Evolutionary conservation across 148 eudicot genomes (phyloP), one percentile per base, ranked within the genome.

Genomic region (Rhododendron simsii): DNA sequence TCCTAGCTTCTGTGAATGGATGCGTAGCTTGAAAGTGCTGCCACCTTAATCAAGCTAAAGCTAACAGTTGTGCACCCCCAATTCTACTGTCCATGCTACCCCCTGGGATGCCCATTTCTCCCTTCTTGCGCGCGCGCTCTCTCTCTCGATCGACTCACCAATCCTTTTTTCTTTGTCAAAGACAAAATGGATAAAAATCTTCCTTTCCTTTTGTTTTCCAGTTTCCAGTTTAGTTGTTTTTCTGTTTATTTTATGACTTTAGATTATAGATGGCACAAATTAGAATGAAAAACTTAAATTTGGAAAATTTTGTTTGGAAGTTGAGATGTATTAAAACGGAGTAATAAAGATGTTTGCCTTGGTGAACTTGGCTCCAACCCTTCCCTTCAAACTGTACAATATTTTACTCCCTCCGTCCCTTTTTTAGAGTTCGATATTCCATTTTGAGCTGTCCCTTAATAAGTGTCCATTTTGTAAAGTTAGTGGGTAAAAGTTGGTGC

Each of bases 1-100:
- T 85, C 99, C 98, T 53, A 97, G 99, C 88, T 95, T 94, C 91
- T 95, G 96, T 80, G 99, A 97, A 91, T 97, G 99, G 99, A 94
- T 95, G 98, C 95, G 98, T 16, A 91, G 93, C 86, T 90, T 97
- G 89, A 97, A 94, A 91, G 93, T 97, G 75, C 88, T 91, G 87
- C 95, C 99, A 82, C 99, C 99, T 2, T 98, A 94, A 85, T 93
- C 96, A 79, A 92, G 91, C 81, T 90, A 48, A 89, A 41, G 23
- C 16, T n/a, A 55, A 82, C 13, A 18, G 37, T 63, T 80, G 50
- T 80, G 78, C 37, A 28, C 67, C 63, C 15, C n/a, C 7, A 82
- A 78, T 51, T 63, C 21, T 15, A 9, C 18, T 39, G 7, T 23
- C 18, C n/a, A 23, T 14, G 16, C 8, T 28, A 1, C 18, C 33